Evolutionary conservation across 2,329 filamentous ascomycete genomes (phyloP).

Genomic region (Trichoderma koningii): DNA sequence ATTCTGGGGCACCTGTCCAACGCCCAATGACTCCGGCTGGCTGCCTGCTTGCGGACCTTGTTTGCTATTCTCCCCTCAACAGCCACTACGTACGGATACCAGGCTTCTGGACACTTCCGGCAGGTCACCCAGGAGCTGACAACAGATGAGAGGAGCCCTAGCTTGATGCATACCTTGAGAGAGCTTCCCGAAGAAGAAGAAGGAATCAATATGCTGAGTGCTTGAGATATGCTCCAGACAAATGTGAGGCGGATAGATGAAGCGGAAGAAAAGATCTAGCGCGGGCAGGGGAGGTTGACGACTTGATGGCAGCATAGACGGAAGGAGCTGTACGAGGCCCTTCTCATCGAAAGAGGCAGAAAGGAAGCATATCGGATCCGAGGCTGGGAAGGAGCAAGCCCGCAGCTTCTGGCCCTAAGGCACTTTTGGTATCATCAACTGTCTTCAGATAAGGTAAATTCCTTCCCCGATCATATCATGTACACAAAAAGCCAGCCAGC

Average conservation of each 20-base stretch:
- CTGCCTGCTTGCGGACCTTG: slow-evolving; percentile 6
- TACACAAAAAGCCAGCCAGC: background rate
- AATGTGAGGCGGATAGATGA: background rate
- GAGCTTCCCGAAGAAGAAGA: background rate
- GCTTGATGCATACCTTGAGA: background rate
- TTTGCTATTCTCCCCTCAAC: background rate
- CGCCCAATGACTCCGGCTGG: slow-evolving; percentile 1
- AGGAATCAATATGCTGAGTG: background rate
- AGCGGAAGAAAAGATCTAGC: background rate
- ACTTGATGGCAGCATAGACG: background rate
- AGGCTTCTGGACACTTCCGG: slow-evolving; percentile 9
- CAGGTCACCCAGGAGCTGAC: slow-evolving; percentile 9
- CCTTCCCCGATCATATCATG: no score
- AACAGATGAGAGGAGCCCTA: background rate
- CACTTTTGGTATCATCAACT: no score
- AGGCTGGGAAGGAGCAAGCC: no score
- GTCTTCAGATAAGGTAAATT: no score
- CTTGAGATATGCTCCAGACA: background rate
- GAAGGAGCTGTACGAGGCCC: background rate
- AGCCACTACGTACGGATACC: background rate
- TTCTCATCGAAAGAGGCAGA: no score
- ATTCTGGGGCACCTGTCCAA: background rate
- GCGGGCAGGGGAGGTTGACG: background rate
- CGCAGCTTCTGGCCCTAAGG: no score
- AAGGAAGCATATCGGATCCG: no score